These are phyloP conservation scores for Eucalyptus shirleyi DNA, from an alignment of 345 rosid genomes.

Conservation along the genomic window DNA sequence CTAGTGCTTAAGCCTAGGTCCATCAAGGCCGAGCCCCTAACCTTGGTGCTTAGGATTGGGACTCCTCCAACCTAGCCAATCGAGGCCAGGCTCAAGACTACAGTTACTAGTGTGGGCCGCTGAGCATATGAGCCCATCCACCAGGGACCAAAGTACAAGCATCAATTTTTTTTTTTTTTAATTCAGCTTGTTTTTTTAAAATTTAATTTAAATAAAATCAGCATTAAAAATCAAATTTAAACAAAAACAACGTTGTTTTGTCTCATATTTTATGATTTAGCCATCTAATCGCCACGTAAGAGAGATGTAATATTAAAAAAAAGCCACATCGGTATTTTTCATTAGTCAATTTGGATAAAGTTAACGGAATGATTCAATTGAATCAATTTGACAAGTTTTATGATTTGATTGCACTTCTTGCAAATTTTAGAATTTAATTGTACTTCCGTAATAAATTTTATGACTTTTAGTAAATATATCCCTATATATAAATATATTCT, in stretches of 20 bases:
- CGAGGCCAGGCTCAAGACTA: not conserved
- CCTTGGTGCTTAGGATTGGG: too few relatives aligned
- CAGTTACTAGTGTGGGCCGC: not conserved
- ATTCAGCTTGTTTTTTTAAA: too few relatives aligned
- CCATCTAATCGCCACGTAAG: fast-evolving
- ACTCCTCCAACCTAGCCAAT: not conserved
- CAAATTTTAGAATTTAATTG: fast-evolving
- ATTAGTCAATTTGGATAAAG: fast-evolving
- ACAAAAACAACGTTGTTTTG: too few relatives aligned
- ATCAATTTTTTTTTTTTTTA: too few relatives aligned
- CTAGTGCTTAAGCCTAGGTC: fast-evolving
- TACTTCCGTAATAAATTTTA: fast-evolving
- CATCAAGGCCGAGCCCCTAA: not conserved
- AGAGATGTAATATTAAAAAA: too few relatives aligned
- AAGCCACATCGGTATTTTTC: fast-evolving
- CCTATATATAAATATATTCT: not conserved
- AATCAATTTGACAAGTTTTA: too few relatives aligned
- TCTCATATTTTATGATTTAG: too few relatives aligned
- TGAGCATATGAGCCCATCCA: too few relatives aligned
- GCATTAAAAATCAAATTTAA: fast-evolving
- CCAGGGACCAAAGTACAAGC: too few relatives aligned
- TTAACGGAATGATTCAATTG: fast-evolving
- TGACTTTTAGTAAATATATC: too few relatives aligned
- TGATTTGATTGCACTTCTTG: fast-evolving
- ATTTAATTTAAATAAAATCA: too few relatives aligned